Percentiles rank a stretch among this genome's conserved stretches.
Evolutionary conservation across 2,329 filamentous ascomycete genomes (phyloP).

Genomic region (Aspergillus sp.): DNA sequence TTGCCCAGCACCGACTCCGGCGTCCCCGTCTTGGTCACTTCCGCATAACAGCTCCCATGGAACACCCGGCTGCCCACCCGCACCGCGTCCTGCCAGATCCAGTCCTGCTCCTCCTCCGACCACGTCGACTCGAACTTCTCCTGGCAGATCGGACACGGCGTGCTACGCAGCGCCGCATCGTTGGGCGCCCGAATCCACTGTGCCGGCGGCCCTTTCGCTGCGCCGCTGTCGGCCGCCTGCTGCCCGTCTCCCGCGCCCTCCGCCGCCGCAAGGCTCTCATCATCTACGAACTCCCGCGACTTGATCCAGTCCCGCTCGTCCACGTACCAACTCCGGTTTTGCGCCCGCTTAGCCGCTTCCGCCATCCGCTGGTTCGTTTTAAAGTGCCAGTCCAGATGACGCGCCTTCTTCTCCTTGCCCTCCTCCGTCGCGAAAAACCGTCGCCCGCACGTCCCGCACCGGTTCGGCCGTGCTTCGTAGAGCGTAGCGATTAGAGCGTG

Average conservation of each 20-base stretch:
- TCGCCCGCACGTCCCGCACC: conserved; percentile 84
- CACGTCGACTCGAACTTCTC: conserved; percentile 89
- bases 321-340: conserved; percentile 91
- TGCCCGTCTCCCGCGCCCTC: conserved; percentile 31
- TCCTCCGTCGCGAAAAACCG: conserved; percentile 70
- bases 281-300: conserved; percentile 69
- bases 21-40: conserved; percentile 57
- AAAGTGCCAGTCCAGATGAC: conserved; percentile 98
- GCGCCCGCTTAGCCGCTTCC: conserved; percentile 74
- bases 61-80: conserved; percentile 71
- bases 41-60: conserved; percentile 80
- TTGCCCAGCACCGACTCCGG: conserved; percentile 62
- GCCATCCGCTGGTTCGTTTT: conserved; percentile 80
- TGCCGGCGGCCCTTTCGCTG: conserved; percentile 47
- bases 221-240: conserved; percentile 29
- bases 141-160: conserved; percentile 85
- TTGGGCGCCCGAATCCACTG: conserved; percentile 78
- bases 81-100: conserved; percentile 88
- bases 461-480: conserved; percentile 73
- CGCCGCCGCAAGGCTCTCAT: conserved; percentile 37
- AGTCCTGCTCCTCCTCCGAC: conserved; percentile 88
- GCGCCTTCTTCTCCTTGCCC: conserved; percentile 75
- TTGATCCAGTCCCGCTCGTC: conserved; percentile 90
- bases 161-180: conserved; percentile 62
- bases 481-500: conserved; percentile 64